phyloP scores from a whole-genome alignment of 2,329 filamentous ascomycete species.

The Ceratocystis harringtonii region DNA sequence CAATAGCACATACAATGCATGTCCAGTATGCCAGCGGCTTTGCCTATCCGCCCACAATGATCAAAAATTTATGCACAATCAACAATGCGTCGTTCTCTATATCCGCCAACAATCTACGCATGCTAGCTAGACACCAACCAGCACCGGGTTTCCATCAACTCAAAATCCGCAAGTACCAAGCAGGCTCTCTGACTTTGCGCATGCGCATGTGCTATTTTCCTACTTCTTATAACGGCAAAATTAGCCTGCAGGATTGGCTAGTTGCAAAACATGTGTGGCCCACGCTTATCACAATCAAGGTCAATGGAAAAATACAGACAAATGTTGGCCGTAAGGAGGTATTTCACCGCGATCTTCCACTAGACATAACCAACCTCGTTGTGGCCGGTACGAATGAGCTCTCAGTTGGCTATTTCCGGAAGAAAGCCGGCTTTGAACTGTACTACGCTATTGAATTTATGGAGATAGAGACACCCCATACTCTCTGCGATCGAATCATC shows the following conservation, averaged over 20 bases:
- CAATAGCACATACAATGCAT: background rate
- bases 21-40: slow-evolving; percentile 5
- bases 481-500: slow-evolving; percentile 29
- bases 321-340: slow-evolving; percentile 50
- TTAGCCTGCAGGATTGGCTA: background rate
- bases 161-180: slow-evolving; percentile 7
- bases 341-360: slow-evolving; percentile 58
- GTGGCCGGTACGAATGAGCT: slow-evolving; percentile 46
- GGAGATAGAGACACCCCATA: slow-evolving; percentile 35
- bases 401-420: slow-evolving; percentile 32
- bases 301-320: background rate
- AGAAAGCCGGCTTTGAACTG: background rate
- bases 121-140: background rate
- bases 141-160: background rate
- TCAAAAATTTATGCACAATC: background rate
- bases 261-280: slow-evolving; percentile 3
- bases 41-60: slow-evolving; percentile 1
- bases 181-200: background rate
- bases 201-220: slow-evolving; percentile 11
- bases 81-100: background rate
- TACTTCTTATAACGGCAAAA: background rate
- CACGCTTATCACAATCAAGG: background rate
- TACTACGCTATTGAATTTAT: slow-evolving; percentile 56
- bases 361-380: slow-evolving; percentile 54
- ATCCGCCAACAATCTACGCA: background rate